Conservation (phyloP, 768 basidiomycete genomes). For the Chalciporus chontae region DNA sequence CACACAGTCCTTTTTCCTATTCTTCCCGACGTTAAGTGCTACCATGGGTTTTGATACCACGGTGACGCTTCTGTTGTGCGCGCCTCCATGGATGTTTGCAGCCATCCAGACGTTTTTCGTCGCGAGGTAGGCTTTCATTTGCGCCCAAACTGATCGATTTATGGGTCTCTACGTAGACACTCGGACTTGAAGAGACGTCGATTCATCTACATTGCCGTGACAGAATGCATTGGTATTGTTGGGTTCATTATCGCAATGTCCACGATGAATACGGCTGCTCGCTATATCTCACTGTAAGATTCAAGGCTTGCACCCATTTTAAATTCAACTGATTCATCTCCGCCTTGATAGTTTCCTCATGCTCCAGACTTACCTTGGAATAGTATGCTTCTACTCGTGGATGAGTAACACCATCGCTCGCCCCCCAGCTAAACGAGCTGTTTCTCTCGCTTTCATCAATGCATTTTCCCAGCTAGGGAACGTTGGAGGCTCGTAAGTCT, state of each 20-base stretch:
- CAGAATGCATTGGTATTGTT: constrained; percentile 52
- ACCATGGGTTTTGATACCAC: constrained; percentile 38
- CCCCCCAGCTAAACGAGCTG: constrained; percentile 76
- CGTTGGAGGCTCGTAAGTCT: constrained; percentile 54
- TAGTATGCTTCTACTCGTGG: constrained; percentile 55
- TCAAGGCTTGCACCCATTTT: too few relatives aligned
- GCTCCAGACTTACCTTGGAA: constrained; percentile 66
- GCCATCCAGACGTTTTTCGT: constrained; percentile 29
- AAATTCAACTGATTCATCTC: too few relatives aligned
- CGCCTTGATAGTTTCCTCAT: constrained; percentile 49
- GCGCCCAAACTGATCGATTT: neutral
- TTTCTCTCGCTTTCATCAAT: constrained; percentile 75
- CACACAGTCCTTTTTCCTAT: constrained; percentile 23
- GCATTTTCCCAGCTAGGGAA: constrained; percentile 78
- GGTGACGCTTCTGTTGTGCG: constrained; percentile 39
- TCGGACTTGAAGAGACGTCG: constrained; percentile 67
- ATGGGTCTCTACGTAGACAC: constrained; percentile 38
- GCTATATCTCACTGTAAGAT: constrained; percentile 54
- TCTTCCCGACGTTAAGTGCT: constrained; percentile 26
- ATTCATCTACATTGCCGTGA: constrained; percentile 57
- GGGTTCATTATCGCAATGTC: constrained; percentile 64
- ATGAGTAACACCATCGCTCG: constrained; percentile 57
- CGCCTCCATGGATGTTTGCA: constrained; percentile 36
- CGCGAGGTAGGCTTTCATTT: neutral
- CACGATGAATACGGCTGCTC: constrained; percentile 55